Conservation (phyloP, 2,329 filamentous ascomycete species). For the Penicillium sp. region DNA sequence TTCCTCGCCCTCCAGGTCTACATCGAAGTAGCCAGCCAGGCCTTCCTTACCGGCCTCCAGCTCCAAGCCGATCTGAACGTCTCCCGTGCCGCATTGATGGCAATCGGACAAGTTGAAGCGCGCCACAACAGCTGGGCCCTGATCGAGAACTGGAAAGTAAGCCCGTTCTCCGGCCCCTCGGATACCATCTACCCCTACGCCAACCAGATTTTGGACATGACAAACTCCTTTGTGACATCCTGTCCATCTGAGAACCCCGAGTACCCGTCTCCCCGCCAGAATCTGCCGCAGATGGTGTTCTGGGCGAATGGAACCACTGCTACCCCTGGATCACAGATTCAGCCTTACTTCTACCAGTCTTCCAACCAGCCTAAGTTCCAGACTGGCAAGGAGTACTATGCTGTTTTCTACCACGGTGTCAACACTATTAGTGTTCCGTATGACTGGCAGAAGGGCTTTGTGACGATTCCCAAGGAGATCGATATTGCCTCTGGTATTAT, state of each 20-base stretch:
- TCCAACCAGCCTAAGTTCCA: not conserved
- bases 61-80: slow-evolving; percentile 29
- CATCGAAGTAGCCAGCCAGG: slow-evolving; percentile 14
- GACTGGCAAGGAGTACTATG: slow-evolving; percentile 2
- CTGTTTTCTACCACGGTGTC: slow-evolving; percentile 8
- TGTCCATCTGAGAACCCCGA: slow-evolving; percentile 9
- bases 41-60: slow-evolving; percentile 11
- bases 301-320: slow-evolving; percentile 7
- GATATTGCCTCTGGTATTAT: slow-evolving; percentile 5
- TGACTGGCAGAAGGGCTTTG: not conserved
- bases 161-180: slow-evolving; percentile 44
- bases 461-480: slow-evolving; percentile 3
- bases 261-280: slow-evolving; percentile 6
- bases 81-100: slow-evolving; percentile 40
- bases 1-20: slow-evolving; percentile 9
- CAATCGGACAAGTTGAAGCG: slow-evolving; percentile 40
- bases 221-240: slow-evolving; percentile 1
- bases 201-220: slow-evolving; percentile 12
- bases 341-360: slow-evolving; percentile 1
- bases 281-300: slow-evolving; percentile 9
- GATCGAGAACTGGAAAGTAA: slow-evolving; percentile 42
- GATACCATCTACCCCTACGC: slow-evolving; percentile 40
- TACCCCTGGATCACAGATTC: slow-evolving; percentile 3
- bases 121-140: slow-evolving; percentile 47
- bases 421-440: slow-evolving; percentile 3